These are phyloP conservation scores for Diversispora epigaea DNA, from an alignment of 192 early-diverging fungal species.

Conservation along the genomic window DNA sequence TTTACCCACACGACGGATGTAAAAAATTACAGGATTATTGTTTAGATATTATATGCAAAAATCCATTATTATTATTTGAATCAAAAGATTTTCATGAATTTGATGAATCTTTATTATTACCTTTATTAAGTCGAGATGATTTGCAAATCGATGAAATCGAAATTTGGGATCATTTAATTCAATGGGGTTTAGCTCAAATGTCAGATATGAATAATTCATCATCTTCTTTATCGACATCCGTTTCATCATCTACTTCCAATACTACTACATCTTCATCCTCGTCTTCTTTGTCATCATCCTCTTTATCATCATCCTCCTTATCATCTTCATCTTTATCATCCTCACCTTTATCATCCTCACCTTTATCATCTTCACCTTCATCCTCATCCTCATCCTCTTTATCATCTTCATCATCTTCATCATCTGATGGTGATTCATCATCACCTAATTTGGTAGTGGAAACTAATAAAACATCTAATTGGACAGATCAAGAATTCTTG, in stretches of 20 bases:
- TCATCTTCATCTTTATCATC: no score
- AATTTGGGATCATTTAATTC: conserved; percentile 27
- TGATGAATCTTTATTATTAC: conserved; percentile 24
- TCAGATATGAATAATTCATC: neutral
- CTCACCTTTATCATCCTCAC: no score
- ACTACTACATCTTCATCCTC: no score
- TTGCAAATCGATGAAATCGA: conserved; percentile 29
- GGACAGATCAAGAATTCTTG: conserved; percentile 18
- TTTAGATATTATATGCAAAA: conserved; percentile 26
- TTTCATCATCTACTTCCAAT: neutral
- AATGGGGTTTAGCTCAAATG: conserved; percentile 29
- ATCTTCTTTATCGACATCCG: neutral
- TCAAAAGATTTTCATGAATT: conserved; percentile 24
- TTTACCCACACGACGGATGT: neutral
- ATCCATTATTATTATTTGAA: conserved; percentile 21
- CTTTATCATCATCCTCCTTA: no score
- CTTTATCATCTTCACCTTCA: no score
- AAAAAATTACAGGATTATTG: conserved; percentile 9
- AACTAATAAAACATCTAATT: neutral
- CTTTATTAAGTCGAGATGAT: conserved; percentile 25
- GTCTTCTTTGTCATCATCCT: no score
- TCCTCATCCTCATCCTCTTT: no score
- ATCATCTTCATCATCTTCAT: no score
- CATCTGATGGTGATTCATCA: no score
- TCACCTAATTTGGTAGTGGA: no score